Conservation (phyloP, 768 basidiomycete species). For the Sutorius australiensis region DNA sequence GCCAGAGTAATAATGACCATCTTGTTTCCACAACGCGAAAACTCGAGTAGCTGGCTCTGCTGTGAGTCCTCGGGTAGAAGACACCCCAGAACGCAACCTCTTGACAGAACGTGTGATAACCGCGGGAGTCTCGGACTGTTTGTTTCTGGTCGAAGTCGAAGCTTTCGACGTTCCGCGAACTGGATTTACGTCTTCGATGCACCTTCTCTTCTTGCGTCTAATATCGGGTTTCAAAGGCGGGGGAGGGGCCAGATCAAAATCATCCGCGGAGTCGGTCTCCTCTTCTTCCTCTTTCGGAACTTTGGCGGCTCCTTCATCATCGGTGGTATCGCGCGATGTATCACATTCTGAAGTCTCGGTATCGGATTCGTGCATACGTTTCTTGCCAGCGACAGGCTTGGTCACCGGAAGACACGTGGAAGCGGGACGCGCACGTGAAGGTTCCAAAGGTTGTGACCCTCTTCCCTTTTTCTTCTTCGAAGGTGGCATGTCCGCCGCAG, state of each 20-base stretch:
- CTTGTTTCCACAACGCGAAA: constrained; percentile 65
- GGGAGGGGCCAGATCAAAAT: constrained; percentile 30
- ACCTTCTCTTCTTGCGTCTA: constrained; percentile 48
- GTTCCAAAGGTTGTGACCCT: neutral
- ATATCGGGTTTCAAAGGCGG: constrained; percentile 18
- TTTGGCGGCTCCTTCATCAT: constrained; percentile 27
- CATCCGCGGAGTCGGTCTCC: constrained; percentile 39
- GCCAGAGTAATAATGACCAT: constrained; percentile 61
- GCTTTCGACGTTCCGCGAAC: constrained; percentile 20
- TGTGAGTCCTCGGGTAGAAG: constrained; percentile 18
- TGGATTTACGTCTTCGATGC: constrained; percentile 29
- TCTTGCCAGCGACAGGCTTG: constrained; percentile 14
- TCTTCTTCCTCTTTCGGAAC: constrained; percentile 35
- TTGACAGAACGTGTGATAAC: constrained; percentile 35
- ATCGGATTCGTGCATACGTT: constrained; percentile 24
- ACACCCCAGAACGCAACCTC: constrained; percentile 38
- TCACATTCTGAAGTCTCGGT: constrained; percentile 23
- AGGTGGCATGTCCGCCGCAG: constrained; percentile 1
- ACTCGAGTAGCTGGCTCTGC: constrained; percentile 47
- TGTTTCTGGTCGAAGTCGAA: constrained; percentile 27
- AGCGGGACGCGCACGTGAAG: constrained; percentile 4
- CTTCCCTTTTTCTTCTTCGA: constrained; percentile 6
- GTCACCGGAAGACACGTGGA: constrained; percentile 3
- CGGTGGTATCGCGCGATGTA: constrained; percentile 14
- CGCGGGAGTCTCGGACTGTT: constrained; percentile 25